Evolutionary conservation across 495 filamentous ascomycete species (phyloP).

Genomic region (Barbatosphaeria neglecta): DNA sequence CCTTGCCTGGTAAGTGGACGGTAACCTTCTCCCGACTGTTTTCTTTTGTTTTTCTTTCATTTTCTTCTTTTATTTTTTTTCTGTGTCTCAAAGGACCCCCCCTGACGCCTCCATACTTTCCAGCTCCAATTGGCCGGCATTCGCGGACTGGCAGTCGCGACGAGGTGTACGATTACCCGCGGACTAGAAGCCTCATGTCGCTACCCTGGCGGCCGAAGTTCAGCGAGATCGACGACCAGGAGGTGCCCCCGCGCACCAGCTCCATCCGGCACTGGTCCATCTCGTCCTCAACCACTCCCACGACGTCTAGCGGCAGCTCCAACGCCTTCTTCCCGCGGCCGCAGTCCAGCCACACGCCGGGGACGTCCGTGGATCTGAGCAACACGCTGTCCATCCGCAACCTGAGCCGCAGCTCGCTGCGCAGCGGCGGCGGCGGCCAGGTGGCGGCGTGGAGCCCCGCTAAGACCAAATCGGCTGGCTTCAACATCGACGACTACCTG

Average conservation of each 20-base stretch:
- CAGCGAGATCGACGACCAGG: constrained; percentile 11
- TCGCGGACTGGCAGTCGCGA: constrained; percentile 6
- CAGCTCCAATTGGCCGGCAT: constrained; percentile 4
- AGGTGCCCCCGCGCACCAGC: constrained; percentile 15
- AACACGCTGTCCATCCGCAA: constrained; percentile 8
- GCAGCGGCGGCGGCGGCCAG: constrained; percentile 6
- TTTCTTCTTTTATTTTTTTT: neutral
- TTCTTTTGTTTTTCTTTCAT: neutral
- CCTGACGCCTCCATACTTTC: neutral
- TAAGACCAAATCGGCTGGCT: constrained; percentile 5
- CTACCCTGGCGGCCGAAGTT: constrained; percentile 5
- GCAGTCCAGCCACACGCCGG: constrained; percentile 28
- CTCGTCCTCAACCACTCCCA: constrained; percentile 28
- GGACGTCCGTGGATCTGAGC: constrained; percentile 29
- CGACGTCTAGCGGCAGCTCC: constrained; percentile 23
- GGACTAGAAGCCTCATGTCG: constrained; percentile 10
- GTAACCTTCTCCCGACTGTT: neutral
- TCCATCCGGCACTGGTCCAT: constrained; percentile 27
- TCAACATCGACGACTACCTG: constrained; percentile 29
- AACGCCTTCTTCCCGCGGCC: constrained; percentile 27
- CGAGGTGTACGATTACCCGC: constrained; percentile 5
- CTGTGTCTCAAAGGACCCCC: neutral
- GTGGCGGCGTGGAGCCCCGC: neutral
- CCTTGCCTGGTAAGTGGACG: constrained; percentile 5
- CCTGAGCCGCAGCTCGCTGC: constrained; percentile 6